phyloP scores from a whole-genome alignment of 495 filamentous ascomycete species.

The Diplogelasinospora grovesii region DNA sequence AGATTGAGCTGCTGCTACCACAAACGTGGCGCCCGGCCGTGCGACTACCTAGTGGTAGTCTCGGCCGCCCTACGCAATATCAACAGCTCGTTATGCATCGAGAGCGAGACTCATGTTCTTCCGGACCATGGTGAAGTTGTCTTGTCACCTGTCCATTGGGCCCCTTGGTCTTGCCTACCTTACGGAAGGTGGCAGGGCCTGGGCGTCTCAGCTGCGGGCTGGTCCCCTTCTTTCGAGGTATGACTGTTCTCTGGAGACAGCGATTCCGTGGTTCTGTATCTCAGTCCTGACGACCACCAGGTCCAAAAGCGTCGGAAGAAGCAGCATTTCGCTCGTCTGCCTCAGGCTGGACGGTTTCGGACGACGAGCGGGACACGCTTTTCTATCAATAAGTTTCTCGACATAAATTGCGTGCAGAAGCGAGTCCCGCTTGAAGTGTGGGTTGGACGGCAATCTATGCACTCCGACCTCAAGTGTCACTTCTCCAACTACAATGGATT shows the following conservation, averaged over 20 bases:
- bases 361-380: background rate
- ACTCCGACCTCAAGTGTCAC: conserved; percentile 11
- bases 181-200: background rate
- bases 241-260: too few species aligned
- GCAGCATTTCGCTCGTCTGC: background rate
- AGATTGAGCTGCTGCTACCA: conserved; percentile 20
- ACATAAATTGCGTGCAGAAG: background rate
- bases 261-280: too few species aligned
- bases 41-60: background rate
- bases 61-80: conserved; percentile 3
- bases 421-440: background rate
- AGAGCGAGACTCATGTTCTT: too few species aligned
- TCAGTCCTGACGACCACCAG: too few species aligned
- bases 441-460: conserved; percentile 15
- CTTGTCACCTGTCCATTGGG: too few species aligned
- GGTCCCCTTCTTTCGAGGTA: too few species aligned
- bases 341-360: background rate
- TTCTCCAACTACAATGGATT: too few species aligned
- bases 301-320: too few species aligned
- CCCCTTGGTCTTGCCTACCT: background rate
- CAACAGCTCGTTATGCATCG: conserved; percentile 6
- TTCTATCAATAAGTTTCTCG: background rate
- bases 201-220: background rate
- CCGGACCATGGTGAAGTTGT: background rate
- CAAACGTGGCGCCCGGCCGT: conserved; percentile 1